A percentile compares a stretch with the other conserved stretches of the same genome.
Evolutionary conservation across 441 rosid species (phyloP).

Genomic region (Theobroma grandiflorum): DNA sequence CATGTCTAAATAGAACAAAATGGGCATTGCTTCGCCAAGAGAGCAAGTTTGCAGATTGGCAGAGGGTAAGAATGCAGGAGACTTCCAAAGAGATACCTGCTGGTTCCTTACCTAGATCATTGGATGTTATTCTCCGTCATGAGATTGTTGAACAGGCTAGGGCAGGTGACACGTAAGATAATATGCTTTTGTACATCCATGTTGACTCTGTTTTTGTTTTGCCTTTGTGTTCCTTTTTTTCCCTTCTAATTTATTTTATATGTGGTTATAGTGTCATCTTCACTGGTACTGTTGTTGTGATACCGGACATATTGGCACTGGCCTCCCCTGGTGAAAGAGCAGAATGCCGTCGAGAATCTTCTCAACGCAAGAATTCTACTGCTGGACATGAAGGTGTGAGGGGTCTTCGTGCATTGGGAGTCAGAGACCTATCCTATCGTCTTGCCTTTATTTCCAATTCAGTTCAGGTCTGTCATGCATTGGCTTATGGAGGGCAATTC

Average conservation of each 20-base stretch:
- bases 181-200: not conserved
- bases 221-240: not conserved
- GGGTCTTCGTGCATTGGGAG: conserved; percentile 92
- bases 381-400: conserved; percentile 84
- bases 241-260: conserved; percentile 11
- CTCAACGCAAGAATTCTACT: conserved; percentile 69
- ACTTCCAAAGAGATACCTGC: conserved; percentile 97
- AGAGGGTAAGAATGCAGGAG: conserved; percentile 98
- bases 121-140: conserved; percentile 96
- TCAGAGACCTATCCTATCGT: conserved; percentile 93
- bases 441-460: conserved; percentile 96
- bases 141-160: conserved; percentile 98
- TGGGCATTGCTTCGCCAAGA: conserved; percentile 97
- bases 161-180: conserved; percentile 93
- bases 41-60: conserved; percentile 98
- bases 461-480: conserved; percentile 73
- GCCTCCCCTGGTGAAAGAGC: conserved; percentile 98
- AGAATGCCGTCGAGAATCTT: conserved; percentile 81
- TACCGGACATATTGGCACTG: conserved; percentile 90
- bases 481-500: conserved; percentile 11
- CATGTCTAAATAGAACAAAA: conserved; percentile 69
- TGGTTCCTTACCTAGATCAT: conserved; percentile 94
- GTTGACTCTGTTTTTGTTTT: not conserved
- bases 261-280: conserved; percentile 74
- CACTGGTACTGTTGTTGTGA: conserved; percentile 91